phyloP scores from a whole-genome alignment of 495 filamentous ascomycete genomes.

The Aspergillus cavernicola region DNA sequence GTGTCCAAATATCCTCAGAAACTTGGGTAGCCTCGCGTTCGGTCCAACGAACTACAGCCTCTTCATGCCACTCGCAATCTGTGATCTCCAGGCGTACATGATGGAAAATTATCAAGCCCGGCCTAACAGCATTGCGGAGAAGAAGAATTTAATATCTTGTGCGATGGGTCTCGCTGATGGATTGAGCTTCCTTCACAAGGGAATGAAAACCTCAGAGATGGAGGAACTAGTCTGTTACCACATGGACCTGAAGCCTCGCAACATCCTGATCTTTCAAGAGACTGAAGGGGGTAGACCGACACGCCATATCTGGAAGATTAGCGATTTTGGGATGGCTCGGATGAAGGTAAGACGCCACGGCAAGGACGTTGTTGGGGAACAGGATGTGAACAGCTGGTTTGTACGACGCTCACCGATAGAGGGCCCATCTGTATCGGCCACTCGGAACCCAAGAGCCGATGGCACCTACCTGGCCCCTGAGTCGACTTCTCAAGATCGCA shows the following conservation, averaged over 20 bases:
- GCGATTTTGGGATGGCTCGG: not conserved
- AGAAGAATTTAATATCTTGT: not conserved
- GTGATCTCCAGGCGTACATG: conserved; percentile 3
- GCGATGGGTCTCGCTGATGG: not conserved
- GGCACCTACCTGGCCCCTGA: conserved; percentile 1
- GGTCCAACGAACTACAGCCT: not conserved
- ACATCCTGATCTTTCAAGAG: conserved; percentile 5
- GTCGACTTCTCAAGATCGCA: not conserved
- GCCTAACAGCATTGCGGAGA: not conserved
- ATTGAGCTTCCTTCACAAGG: not conserved
- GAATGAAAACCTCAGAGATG: not conserved
- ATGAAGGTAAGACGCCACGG: not conserved
- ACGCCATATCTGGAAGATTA: conserved; percentile 1
- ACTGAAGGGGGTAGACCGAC: not conserved
- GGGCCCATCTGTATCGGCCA: not conserved
- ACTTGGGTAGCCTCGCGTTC: not conserved
- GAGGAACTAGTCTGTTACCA: conserved; percentile 5
- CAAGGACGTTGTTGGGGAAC: too few species aligned
- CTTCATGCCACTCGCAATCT: conserved; percentile 4
- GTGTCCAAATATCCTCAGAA: not conserved
- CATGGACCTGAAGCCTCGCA: conserved; percentile 5
- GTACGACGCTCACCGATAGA: not conserved
- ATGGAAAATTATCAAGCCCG: not conserved
- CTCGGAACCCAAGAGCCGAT: not conserved
- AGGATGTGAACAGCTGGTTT: not conserved